Evolutionary conservation across 2,329 filamentous ascomycete species (phyloP).

Genomic region (Aureobasidium sp.): DNA sequence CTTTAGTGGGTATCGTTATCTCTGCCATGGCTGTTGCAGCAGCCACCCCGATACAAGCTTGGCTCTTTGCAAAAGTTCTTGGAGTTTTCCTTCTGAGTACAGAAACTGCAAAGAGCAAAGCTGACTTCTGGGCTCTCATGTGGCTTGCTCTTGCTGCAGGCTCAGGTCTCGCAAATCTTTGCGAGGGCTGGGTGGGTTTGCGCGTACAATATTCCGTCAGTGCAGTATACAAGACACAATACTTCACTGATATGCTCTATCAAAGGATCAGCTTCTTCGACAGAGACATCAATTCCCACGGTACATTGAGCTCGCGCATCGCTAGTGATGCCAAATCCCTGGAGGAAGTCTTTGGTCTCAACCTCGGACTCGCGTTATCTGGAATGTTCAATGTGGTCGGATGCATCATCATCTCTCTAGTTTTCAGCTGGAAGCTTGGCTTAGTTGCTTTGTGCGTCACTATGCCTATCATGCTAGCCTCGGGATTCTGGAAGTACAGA

Average conservation of each 20-base stretch:
- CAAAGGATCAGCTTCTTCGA: slow-evolving; percentile 38
- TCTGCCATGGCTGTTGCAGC: neutral
- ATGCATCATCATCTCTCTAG: slow-evolving; percentile 36
- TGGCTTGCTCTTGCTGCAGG: slow-evolving; percentile 43
- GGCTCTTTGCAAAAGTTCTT: neutral
- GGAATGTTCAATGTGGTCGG: slow-evolving; percentile 38
- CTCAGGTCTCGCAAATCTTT: neutral
- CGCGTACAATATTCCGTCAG: neutral
- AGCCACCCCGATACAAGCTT: neutral
- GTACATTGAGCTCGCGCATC: slow-evolving; percentile 33
- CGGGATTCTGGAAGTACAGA: slow-evolving; percentile 25
- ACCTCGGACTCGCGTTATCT: slow-evolving; percentile 38
- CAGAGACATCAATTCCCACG: slow-evolving; percentile 34
- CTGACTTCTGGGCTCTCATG: slow-evolving; percentile 79
- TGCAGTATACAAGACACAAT: slow-evolving; percentile 28
- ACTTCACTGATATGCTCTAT: slow-evolving; percentile 33
- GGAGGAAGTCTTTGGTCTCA: slow-evolving; percentile 36
- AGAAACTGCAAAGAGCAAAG: neutral
- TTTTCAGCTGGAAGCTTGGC: slow-evolving; percentile 29
- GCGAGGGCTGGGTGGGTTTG: neutral
- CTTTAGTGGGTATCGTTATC: neutral
- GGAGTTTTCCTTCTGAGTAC: neutral
- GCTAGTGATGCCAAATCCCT: slow-evolving; percentile 38
- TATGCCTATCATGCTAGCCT: slow-evolving; percentile 48
- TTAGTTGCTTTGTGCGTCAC: slow-evolving; percentile 25